phyloP scores from a whole-genome alignment of 2,329 filamentous ascomycete genomes.

The Botrytis squamosa region DNA sequence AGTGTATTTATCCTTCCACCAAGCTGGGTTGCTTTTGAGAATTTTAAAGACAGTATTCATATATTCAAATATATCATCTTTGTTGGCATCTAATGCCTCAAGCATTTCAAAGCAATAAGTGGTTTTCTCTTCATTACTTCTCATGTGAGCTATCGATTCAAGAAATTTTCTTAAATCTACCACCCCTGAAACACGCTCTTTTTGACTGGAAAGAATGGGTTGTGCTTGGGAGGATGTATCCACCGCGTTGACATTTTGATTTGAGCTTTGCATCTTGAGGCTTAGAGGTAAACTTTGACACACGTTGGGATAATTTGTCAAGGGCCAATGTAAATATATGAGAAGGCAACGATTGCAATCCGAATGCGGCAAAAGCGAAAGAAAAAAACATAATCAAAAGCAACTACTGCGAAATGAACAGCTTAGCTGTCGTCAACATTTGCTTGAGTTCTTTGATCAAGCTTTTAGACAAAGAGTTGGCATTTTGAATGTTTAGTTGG shows the following conservation, averaged over 20 bases:
- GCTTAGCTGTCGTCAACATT: background rate
- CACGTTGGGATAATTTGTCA: background rate
- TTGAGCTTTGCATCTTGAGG: background rate
- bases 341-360: background rate
- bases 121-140: background rate
- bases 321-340: background rate
- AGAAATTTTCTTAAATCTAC: background rate
- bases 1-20: background rate
- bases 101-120: background rate
- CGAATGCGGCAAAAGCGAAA: background rate
- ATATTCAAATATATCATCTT: background rate
- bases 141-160: background rate
- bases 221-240: background rate
- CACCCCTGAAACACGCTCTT: background rate
- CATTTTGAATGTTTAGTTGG: background rate
- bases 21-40: background rate
- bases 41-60: slow-evolving; percentile 4
- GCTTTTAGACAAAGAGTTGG: background rate
- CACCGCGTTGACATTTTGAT: background rate
- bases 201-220: background rate
- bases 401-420: background rate
- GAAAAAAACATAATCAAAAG: background rate
- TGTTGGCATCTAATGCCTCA: background rate
- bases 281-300: background rate
- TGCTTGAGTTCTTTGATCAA: background rate